Evolutionary conservation across 371 early-diverging fungal species (phyloP).

Genomic region (Rhizomucor pusillus): DNA sequence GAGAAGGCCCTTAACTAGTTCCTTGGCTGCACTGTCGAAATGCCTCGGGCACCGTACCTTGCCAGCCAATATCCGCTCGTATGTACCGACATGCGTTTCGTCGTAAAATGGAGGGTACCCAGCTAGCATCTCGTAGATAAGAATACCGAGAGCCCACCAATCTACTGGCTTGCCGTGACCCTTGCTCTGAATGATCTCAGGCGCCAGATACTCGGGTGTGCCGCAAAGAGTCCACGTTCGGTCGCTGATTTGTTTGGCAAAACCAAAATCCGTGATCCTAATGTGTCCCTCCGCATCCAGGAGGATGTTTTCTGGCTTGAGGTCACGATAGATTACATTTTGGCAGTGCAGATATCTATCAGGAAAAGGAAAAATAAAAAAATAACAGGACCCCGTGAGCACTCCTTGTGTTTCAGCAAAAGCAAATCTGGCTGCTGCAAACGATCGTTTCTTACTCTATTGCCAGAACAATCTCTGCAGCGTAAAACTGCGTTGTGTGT

Average conservation of each 20-base stretch:
- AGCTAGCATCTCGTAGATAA: conserved; percentile 94
- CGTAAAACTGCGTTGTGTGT: conserved; percentile 85
- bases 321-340: conserved; percentile 93
- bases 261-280: conserved; percentile 99
- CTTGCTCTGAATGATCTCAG: conserved; percentile 97
- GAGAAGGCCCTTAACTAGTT: conserved; percentile 74
- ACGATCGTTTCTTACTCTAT: conserved; percentile 50
- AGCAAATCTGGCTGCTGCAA: no score
- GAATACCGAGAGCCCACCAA: conserved; percentile 98
- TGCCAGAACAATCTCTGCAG: conserved; percentile 77
- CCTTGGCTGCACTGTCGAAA: conserved; percentile 76
- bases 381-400: not conserved
- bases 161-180: conserved; percentile 98
- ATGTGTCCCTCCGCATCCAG: conserved; percentile 92
- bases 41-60: conserved; percentile 73
- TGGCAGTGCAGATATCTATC: conserved; percentile 82
- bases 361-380: not conserved
- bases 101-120: conserved; percentile 98
- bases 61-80: conserved; percentile 78
- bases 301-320: conserved; percentile 95
- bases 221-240: conserved; percentile 97
- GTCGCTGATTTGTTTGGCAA: conserved; percentile 85
- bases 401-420: not conserved
- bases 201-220: conserved; percentile 98
- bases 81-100: conserved; percentile 87